These are phyloP conservation scores for Pleurotus tuber-regium DNA, from an alignment of 768 basidiomycete genomes.

Conservation along the genomic window DNA sequence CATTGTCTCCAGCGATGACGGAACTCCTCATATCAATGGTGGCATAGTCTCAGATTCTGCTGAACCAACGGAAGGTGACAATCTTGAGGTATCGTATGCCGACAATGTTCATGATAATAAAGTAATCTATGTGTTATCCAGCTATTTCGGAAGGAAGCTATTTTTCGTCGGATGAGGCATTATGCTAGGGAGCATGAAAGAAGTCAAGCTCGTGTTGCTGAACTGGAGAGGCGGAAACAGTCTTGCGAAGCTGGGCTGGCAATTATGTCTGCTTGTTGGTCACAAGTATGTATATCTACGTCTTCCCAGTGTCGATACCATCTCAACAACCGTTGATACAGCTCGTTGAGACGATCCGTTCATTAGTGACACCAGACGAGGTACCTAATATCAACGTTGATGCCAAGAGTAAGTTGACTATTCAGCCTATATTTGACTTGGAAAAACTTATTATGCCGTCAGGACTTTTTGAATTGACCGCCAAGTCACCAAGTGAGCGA, in stretches of 20 bases:
- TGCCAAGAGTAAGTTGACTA: constrained; percentile 41
- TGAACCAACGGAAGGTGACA: constrained; percentile 50
- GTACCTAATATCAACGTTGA: constrained; percentile 39
- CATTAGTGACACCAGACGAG: constrained; percentile 53
- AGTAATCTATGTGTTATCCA: constrained; percentile 27
- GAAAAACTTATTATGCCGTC: too few relatives aligned
- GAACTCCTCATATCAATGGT: constrained; percentile 56
- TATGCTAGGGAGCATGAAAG: constrained; percentile 76
- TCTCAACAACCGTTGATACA: constrained; percentile 23
- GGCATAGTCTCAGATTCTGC: constrained; percentile 36
- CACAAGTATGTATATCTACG: constrained; percentile 47
- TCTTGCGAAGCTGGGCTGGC: constrained; percentile 70
- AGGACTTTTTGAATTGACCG: constrained; percentile 50
- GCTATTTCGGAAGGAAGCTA: constrained; percentile 86
- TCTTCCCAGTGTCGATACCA: constrained; percentile 6
- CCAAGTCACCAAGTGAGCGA: constrained; percentile 35
- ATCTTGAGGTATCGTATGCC: constrained; percentile 56
- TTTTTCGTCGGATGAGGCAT: constrained; percentile 81
- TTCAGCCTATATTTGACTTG: too few relatives aligned
- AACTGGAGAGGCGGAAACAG: constrained; percentile 63
- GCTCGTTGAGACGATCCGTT: constrained; percentile 66
- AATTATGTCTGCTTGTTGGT: constrained; percentile 79
- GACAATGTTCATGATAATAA: constrained; percentile 11
- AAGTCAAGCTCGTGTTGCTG: constrained; percentile 54
- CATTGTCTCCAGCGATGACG: constrained; percentile 45